phyloP scores from a whole-genome alignment of 1,284 basidiomycete genomes.

The Sanguinoderma infundibulare region DNA sequence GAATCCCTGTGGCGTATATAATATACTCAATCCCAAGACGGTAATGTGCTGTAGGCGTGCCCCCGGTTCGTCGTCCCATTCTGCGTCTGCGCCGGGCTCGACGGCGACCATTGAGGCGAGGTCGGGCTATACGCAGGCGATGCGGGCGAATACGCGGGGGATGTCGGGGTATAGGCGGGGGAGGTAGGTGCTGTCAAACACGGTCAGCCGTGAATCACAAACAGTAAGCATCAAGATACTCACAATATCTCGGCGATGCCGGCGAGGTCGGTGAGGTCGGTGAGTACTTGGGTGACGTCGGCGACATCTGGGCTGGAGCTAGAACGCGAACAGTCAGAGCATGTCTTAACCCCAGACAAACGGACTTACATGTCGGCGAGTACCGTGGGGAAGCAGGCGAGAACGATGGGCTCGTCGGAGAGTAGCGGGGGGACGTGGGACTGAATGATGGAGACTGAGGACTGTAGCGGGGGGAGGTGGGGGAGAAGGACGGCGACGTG shows the following conservation, averaged over 20 bases:
- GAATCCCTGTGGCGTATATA: constrained; percentile 25
- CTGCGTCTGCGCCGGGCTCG: constrained; percentile 66
- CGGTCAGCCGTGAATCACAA: constrained; percentile 5
- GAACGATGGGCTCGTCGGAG: constrained; percentile 85
- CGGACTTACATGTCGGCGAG: constrained; percentile 72
- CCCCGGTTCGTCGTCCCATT: constrained; percentile 46
- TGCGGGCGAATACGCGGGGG: constrained; percentile 76
- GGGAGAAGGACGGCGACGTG: constrained; percentile 86
- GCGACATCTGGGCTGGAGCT: constrained; percentile 80
- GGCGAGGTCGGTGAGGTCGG: constrained; percentile 85
- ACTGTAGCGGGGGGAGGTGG: constrained; percentile 83
- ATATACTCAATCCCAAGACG: constrained; percentile 56
- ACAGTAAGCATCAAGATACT: constrained; percentile 38
- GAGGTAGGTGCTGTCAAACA: constrained; percentile 48
- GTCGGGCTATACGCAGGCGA: constrained; percentile 85
- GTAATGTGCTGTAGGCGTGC: constrained; percentile 56
- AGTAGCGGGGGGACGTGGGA: constrained; percentile 84
- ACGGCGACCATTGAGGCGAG: constrained; percentile 81
- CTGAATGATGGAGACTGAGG: constrained; percentile 86
- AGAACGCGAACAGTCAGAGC: background rate
- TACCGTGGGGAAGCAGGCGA: constrained; percentile 87
- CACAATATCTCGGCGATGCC: constrained; percentile 88
- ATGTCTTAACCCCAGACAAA: background rate
- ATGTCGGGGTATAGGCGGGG: constrained; percentile 83
- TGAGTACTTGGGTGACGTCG: constrained; percentile 86